Evolutionary conservation across 2,329 filamentous ascomycete species (phyloP), one percentile per base, ranked within the genome.

Genomic region (Cladosporium austrohemisphaericum): DNA sequence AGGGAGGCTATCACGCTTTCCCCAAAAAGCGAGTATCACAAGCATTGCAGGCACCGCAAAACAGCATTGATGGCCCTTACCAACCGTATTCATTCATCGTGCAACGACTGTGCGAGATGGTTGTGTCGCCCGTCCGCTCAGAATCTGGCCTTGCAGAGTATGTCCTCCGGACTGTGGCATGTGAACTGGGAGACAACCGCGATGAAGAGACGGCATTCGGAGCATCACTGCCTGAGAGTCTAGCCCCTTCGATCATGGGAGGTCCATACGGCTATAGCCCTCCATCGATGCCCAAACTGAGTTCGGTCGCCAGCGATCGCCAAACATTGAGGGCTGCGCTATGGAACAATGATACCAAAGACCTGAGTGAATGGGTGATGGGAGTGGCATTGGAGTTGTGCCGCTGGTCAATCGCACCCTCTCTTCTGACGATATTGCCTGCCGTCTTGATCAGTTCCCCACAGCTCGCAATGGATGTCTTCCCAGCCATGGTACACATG

Each of bases 401-500:
- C 28, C 75, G 73, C 33, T 79, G 77, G 43, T 76, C 81, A n/a
- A 26, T 28, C 20, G 36, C 36, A 11, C 31, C 37, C 10, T 25
- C 26, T 4, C 25, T 47, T 16, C 13, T 38, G 18, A 28, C 16
- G 9, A 25, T 33, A 10, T 11, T 47, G 18, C 44, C 44, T 25
- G 11, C 44, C n/a, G 20, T 47, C 25, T 16, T 47, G 18, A 33
- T 47, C 23, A 36, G 25, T 8, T 47, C 32, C 23, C 76, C 80
- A 32, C 79, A 80, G 0, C 83, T 96, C 61, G 85, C 90, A 0
- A 78, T 84, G 52, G 78, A 83, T 33, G 75, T 88, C 0, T 84
- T 97, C 41, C 90, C 91, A 0, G 54, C 49, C 23, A 79, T 97
- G 46, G 73, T 95, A 3, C 94, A 98, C 67, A 74, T 95, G 33